phyloP scores from a whole-genome alignment of 768 basidiomycete species.

The Naganishia vishniacii region DNA sequence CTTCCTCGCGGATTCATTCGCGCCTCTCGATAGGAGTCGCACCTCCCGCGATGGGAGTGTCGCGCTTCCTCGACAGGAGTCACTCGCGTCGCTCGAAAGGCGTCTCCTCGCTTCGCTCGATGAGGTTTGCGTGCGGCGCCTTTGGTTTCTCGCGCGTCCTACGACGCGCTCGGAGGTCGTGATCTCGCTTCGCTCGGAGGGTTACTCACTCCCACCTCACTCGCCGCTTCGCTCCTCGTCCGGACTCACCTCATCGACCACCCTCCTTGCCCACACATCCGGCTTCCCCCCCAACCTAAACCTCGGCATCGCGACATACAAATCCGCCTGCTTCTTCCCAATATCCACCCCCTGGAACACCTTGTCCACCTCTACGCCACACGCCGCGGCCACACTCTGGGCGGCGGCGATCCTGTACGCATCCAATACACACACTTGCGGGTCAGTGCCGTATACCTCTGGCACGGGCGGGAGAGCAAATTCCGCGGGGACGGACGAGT shows the following conservation, averaged over 20 bases:
- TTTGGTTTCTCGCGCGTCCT: too few relatives aligned
- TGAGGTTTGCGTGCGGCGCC: too few relatives aligned
- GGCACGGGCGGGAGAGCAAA: slow-evolving; percentile 37
- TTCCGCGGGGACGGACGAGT: slow-evolving; percentile 21
- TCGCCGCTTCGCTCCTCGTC: neutral
- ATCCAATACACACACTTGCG: slow-evolving; percentile 34
- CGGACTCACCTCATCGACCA: slow-evolving; percentile 63
- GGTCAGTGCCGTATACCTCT: slow-evolving; percentile 30
- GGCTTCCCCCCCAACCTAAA: slow-evolving; percentile 79
- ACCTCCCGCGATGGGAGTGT: neutral
- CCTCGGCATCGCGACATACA: slow-evolving; percentile 83
- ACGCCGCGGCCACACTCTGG: slow-evolving; percentile 39
- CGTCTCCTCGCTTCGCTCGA: too few relatives aligned
- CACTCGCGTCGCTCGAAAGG: neutral
- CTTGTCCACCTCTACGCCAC: slow-evolving; percentile 56
- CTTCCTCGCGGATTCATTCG: too few relatives aligned
- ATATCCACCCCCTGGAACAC: slow-evolving; percentile 80
- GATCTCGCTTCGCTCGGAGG: neutral
- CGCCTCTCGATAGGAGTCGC: too few relatives aligned
- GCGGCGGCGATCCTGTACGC: slow-evolving; percentile 39
- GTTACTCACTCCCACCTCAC: slow-evolving; percentile 12
- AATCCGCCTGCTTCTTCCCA: slow-evolving; percentile 86
- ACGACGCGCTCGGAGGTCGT: neutral
- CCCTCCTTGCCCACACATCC: slow-evolving; percentile 67
- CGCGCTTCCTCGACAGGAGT: neutral